Evolutionary conservation across 2,329 filamentous ascomycete species (phyloP), one percentile per base, ranked within the genome.

Genomic region (Ascosphaera pollenicola): DNA sequence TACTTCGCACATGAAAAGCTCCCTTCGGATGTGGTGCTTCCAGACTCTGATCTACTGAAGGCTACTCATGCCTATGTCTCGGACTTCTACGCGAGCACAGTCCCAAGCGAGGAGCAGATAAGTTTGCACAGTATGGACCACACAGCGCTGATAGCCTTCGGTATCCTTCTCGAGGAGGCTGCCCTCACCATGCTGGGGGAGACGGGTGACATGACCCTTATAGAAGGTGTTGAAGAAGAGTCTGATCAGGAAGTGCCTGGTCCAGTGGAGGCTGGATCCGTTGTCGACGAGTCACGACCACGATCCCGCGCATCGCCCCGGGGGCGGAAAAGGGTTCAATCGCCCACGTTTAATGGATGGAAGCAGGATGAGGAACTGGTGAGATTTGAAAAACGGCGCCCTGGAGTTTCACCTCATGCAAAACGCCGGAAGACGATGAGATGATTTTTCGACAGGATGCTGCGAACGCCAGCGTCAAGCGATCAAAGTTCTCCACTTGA

Each of bases 111-210:
- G 5, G 58, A 57, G 2, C 49, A 48, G 35, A 47, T 52, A 26
- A 59, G 64, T 39, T 67, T 63, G 46, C 59, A 58, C 37, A 70
- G 63, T 42, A 62, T 77, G 60, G 69, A 75, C 42, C 71, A 73
- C 51, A 75, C 69, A 7, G 70, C 72, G 2, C 50, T 77, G 40
- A 60, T 76, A 45, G 69, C 70, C 1, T 50, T 75, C 46, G 70
- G 71, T 0, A 65, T 76, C 11, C 47, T 77, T 26, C 49, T 75
- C 18, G 73, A 77, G 52, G 72, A 76, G 50, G 58, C 65, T 17
- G 62, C 62, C 0, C 58, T 54, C 32, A 62, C 66, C 34, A 48
- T 58, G 3, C 49, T 76, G 15, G 70, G 69, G 2, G 57, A 66
- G 38, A 73, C 64, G 2, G 72, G 71, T 0, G 67, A 75, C 51